These are phyloP conservation scores for Diophrys appendiculata DNA, from an alignment of 73 alveolate species.

Conservation along the genomic window DNA sequence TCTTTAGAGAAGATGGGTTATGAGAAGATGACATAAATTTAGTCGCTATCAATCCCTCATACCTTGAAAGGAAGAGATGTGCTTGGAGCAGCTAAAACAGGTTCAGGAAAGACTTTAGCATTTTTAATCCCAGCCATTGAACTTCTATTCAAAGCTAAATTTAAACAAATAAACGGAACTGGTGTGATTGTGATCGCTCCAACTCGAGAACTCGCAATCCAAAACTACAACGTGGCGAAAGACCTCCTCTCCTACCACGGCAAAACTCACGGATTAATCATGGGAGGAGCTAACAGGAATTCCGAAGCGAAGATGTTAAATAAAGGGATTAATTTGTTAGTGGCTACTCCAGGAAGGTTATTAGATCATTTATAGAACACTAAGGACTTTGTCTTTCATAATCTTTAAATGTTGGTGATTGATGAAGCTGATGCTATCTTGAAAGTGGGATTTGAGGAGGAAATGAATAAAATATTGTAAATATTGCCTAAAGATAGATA, in stretches of 20 bases:
- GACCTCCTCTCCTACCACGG: conserved; percentile 69
- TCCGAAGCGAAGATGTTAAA: conserved; percentile 96
- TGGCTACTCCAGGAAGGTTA: conserved; percentile 99
- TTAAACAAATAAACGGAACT: conserved; percentile 87
- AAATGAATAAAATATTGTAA: conserved; percentile 95
- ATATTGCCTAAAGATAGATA: conserved; percentile 94
- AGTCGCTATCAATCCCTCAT: conserved; percentile 91
- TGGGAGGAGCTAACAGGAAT: conserved; percentile 97
- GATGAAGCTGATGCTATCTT: conserved; percentile 99
- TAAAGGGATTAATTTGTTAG: conserved; percentile 95
- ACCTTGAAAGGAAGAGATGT: conserved; percentile 92
- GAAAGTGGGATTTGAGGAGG: conserved; percentile 98
- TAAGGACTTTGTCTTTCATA: conserved; percentile 93
- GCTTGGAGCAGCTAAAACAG: conserved; percentile 99
- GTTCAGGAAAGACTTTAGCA: conserved; percentile 99
- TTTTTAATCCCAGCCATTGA: conserved; percentile 98
- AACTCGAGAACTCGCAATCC: conserved; percentile 97
- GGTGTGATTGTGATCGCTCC: conserved; percentile 97
- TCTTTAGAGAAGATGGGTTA: conserved; percentile 81
- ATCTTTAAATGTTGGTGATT: conserved; percentile 92
- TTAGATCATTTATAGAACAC: conserved; percentile 98
- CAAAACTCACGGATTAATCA: conserved; percentile 84
- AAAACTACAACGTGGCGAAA: conserved; percentile 96
- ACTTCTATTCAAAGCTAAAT: conserved; percentile 81
- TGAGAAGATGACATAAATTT: conserved; percentile 81